Conservation (phyloP, 495 filamentous ascomycete genomes). For the Penicillium crystallinum region DNA sequence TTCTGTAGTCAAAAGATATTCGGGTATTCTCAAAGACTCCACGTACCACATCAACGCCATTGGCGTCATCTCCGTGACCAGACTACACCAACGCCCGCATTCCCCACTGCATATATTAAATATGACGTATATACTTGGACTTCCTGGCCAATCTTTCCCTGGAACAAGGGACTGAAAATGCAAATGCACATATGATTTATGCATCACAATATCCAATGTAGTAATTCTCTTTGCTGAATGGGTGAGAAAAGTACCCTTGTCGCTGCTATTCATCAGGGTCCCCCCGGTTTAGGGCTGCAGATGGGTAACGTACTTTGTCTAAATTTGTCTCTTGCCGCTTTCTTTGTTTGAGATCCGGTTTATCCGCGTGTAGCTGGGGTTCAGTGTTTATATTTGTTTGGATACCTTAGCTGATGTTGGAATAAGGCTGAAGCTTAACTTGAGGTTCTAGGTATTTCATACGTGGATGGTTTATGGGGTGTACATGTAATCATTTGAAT, state of each 20-base stretch:
- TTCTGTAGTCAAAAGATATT: too few relatives aligned
- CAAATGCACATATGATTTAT: not conserved
- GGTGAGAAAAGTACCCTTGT: not conserved
- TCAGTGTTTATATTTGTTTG: not conserved
- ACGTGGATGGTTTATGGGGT: too few relatives aligned
- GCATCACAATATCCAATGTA: too few relatives aligned
- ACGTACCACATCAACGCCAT: slow-evolving; percentile 14
- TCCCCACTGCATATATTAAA: not conserved
- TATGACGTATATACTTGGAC: not conserved
- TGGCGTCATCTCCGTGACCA: slow-evolving; percentile 15
- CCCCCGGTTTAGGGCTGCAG: not conserved
- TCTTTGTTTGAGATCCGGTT: not conserved
- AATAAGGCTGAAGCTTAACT: not conserved
- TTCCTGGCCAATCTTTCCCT: not conserved
- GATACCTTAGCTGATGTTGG: not conserved
- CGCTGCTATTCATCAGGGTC: not conserved
- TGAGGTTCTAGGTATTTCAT: too few relatives aligned
- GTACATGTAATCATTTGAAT: too few relatives aligned
- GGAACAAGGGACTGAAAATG: not conserved
- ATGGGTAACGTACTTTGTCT: not conserved
- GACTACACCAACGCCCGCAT: slow-evolving; percentile 2
- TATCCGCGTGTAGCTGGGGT: not conserved
- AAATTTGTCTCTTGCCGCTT: not conserved
- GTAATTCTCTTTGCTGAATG: not conserved
- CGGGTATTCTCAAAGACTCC: too few relatives aligned